These are phyloP conservation scores for Jaltomata sinuosa DNA, from an alignment of 257 asterid species.

Conservation along the genomic window DNA sequence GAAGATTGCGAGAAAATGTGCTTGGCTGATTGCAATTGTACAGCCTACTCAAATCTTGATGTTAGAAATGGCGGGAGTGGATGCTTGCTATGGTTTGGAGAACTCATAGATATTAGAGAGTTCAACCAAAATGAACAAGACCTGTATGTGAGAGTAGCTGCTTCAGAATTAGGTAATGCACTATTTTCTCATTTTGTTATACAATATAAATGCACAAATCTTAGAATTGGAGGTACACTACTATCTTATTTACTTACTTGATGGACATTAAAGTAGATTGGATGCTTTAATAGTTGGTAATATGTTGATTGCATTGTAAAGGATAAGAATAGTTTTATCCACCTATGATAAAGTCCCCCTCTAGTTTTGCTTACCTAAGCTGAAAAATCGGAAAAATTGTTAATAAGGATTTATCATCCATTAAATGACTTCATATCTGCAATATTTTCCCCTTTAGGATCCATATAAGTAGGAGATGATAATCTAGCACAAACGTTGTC, in stretches of 20 bases:
- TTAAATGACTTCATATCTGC: not conserved
- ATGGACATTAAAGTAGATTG: not conserved
- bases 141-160: slow-evolving; percentile 1
- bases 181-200: too few species aligned
- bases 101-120: slow-evolving; percentile 9
- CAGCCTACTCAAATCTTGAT: slow-evolving; percentile 12
- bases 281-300: not conserved
- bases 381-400: not conserved
- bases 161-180: slow-evolving; percentile 6
- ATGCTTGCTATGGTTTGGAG: slow-evolving; percentile 16
- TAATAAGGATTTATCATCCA: too few species aligned
- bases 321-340: not conserved
- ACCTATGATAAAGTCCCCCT: not conserved
- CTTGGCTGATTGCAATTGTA: slow-evolving; percentile 6
- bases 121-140: slow-evolving; percentile 1
- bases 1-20: slow-evolving; percentile 15
- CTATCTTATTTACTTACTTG: not conserved
- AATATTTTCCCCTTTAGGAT: not conserved
- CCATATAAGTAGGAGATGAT: not conserved
- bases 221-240: not conserved
- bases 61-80: slow-evolving; percentile 5
- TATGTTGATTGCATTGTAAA: not conserved
- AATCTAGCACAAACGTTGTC: not conserved
- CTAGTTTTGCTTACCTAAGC: not conserved
- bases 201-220: not conserved